phyloP scores from a whole-genome alignment of 805 yeast genomes.

The Wickerhamomyces xylosicus region DNA sequence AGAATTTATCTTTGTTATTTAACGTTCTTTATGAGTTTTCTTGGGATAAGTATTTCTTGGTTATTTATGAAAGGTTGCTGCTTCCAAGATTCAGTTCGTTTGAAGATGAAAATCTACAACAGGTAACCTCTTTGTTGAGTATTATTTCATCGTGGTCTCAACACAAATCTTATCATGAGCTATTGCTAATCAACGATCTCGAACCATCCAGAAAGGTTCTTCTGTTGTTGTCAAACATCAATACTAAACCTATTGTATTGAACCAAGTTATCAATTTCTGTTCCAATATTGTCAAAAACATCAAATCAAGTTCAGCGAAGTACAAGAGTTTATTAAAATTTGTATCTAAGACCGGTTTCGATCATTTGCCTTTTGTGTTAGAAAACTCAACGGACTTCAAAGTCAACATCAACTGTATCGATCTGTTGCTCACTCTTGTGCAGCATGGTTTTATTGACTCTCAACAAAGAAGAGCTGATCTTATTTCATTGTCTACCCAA shows the following conservation, averaged over 20 bases:
- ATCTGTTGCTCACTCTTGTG: conserved; percentile 39
- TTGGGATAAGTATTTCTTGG: conserved; percentile 45
- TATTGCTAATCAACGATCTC: conserved; percentile 45
- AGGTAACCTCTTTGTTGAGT: conserved; percentile 67
- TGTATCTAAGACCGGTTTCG: conserved; percentile 47
- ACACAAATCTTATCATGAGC: conserved; percentile 32
- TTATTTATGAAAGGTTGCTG: conserved; percentile 44
- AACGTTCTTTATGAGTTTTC: conserved; percentile 38
- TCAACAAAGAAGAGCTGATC: conserved; percentile 37
- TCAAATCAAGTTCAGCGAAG: conserved; percentile 27
- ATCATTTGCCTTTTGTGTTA: conserved; percentile 39
- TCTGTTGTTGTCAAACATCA: conserved; percentile 37
- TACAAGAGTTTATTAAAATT: conserved; percentile 41
- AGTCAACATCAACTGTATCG: conserved; percentile 41
- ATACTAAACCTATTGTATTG: conserved; percentile 61
- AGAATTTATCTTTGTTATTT: conserved; percentile 49
- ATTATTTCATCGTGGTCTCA: conserved; percentile 53
- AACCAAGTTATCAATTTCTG: conserved; percentile 45
- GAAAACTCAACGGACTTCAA: conserved; percentile 27
- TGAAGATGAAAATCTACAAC: conserved; percentile 70
- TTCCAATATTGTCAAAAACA: conserved; percentile 31
- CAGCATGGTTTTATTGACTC: conserved; percentile 50
- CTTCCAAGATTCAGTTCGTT: conserved; percentile 58
- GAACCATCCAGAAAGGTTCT: conserved; percentile 47
- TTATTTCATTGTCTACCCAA: conserved; percentile 46